Evolutionary conservation across 805 yeast genomes (phyloP), one percentile per base, ranked within the genome.

Genomic region (Sugiyamaella smithiae): DNA sequence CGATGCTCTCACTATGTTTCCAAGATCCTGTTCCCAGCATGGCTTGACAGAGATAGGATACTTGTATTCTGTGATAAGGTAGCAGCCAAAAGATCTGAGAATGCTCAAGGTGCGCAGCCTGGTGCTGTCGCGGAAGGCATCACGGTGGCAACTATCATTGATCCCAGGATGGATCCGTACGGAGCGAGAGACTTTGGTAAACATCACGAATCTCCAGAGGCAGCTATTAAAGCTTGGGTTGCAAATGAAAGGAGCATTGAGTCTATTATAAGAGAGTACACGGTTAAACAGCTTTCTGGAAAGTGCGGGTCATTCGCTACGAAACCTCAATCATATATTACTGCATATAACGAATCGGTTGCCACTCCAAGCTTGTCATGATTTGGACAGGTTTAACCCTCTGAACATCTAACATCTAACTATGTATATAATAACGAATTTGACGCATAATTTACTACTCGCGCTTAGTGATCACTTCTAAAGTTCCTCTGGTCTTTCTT

Each of bases 141-240:
- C n/a, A 25, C 31, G n/a, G 40, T 9, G 17, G 45, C 48, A 5
- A 25, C 29, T 16, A 25, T 20, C 17, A 41, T 46, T 9, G 58
- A 56, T 38, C 57, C 59, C 1, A 41, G 61, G 11, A 33, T 55
- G 22, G 61, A 57, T 51, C 54, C 61, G 8, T 57, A 57, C 26
- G 52, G 59, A 11, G 59, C 60, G 2, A 31, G 60, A 28, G 58
- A 55, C 24, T 42, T 19, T 16, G 49, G 45, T 5, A 26, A 33
- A 8, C 20, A n/a, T 5, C 38, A 49, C 22, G 48, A 29, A 1
- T n/a, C 41, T 8, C 28, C 48, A 16, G 57, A 54, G 40, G 54
- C 48, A 24, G 29, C 22, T 3, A 49, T 55, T 12, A 41, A 36
- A 16, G 35, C 28, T n/a, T 54, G 58, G 57, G 56, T 57, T 4